Base-by-base conservation (phyloP, 257 asterid species). In the Mentha longifolia region DNA sequence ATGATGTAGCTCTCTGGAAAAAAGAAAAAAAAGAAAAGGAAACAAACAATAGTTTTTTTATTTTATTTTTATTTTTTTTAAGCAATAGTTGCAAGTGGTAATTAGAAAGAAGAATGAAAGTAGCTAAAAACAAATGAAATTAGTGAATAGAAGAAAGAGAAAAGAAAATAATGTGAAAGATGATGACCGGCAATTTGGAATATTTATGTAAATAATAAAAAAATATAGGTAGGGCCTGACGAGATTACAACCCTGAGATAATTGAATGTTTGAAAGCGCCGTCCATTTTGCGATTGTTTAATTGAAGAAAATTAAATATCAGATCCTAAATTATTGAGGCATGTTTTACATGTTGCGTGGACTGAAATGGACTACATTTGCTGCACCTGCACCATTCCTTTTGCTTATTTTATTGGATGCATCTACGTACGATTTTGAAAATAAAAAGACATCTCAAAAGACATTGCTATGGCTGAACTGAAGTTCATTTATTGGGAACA, bases 271-370 rank as follows among this genome's bases (percentile, higher is more conserved):
- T 54, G n/a, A 16, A 50, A 6, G 28, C 10, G 28, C 57, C 57
- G 19, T 17, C 57, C 39, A 35, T 35, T 35, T 33, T 35, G 5
- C 8, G 39, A 5, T 35, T 35, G 1, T 35, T 35, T 35, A 35
- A 35, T 35, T 35, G 8, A 35, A 35, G 39, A 35, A 35, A 49
- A 51, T 20, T 1, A 19, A 19, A 54, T 15, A 54, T 19, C 0
- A 19, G 20, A 9, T 3, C 35, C 30, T 54, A 54, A 54, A 54
- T 54, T 5, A 52, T 52, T 20, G 35, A 54, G 60, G n/a, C 60
- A 54, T 54, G 60, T 54, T 54, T 54, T 19, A 19, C 60, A 54
- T 54, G 60, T 54, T 54, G 60, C 15, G 60, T 54, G 33, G 60
- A 20, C 22, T 20, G 60, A 19, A 54, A 54, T 54, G 6, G 33